Percentiles rank a stretch among this genome's conserved stretches.
phyloP scores from a whole-genome alignment of 2,329 filamentous ascomycete genomes.

The Alternaria sp. region DNA sequence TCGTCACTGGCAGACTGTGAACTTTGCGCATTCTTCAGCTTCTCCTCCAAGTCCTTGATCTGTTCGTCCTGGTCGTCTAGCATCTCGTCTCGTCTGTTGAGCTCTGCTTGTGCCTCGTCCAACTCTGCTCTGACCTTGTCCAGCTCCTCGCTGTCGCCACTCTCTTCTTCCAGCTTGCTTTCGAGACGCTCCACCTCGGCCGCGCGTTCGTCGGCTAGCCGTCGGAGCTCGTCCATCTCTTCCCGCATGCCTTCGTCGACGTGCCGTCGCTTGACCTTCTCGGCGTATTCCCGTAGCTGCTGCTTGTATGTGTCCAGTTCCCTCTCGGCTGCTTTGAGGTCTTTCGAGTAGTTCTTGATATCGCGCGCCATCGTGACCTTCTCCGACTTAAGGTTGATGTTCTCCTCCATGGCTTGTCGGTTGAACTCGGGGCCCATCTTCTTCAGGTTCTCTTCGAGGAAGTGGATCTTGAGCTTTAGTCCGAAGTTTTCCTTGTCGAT shows the following conservation, averaged over 20 bases:
- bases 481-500: constrained; percentile 99
- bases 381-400: constrained; percentile 93
- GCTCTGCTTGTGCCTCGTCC: constrained; percentile 42
- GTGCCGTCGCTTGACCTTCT: constrained; percentile 78
- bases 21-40: constrained; percentile 39
- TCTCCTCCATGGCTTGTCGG: constrained; percentile 87
- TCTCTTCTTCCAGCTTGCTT: constrained; percentile 41
- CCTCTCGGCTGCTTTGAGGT: constrained; percentile 78
- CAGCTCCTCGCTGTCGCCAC: constrained; percentile 40
- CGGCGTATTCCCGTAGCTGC: constrained; percentile 82
- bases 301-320: constrained; percentile 84
- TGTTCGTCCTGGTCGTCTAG: constrained; percentile 49
- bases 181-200: constrained; percentile 45
- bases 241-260: constrained; percentile 72
- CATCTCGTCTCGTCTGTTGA: constrained; percentile 41
- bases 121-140: constrained; percentile 45
- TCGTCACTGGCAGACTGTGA: constrained; percentile 35
- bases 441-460: constrained; percentile 86
- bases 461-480: constrained; percentile 71
- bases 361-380: constrained; percentile 89
- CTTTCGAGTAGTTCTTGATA: constrained; percentile 84
- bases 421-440: constrained; percentile 91
- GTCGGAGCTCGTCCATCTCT: constrained; percentile 60
- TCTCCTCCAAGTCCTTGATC: constrained; percentile 42
- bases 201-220: constrained; percentile 52